Base-by-base conservation (phyloP, 208 protist species). In the Herpetomonas tarakana region DNA sequence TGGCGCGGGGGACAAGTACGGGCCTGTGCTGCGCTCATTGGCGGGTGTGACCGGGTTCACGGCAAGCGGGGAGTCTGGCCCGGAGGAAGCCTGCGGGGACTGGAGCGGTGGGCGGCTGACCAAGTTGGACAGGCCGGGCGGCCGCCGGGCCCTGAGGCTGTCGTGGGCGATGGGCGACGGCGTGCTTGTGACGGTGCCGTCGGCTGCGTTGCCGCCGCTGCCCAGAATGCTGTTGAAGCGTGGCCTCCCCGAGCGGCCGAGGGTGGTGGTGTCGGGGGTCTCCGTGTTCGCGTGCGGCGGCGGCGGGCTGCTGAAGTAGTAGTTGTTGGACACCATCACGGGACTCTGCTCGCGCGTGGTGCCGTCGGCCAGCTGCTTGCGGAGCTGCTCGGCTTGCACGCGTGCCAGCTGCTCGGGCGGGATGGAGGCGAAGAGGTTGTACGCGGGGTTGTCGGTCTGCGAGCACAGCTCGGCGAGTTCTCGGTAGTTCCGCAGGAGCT, bases 401-500 rank as follows among this genome's bases (percentile, higher is more conserved):
- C 68, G 64, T 16, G 75, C 73, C n/a, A 87, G 63, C 49, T 73
- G 55, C 57, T 82, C 80, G 2, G 72, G 45, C 1, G 70, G 59
- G 52, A 81, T 55, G 49, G 21, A 22, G 35, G 21, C 14, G 26
- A 83, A 81, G 28, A 81, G 61, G 52, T 71, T 71, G 4, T 52
- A 54, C 29, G 53, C 58, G 19, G 80, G 65, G 70, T 74, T 57
- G 18, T 52, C 39, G 2, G 76, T 87, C 60, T 74, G 58, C 45
- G 75, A 39, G 73, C 80, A 87, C 46, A 87, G 56, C 53, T 82
- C 76, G 2, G 76, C 65, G 1, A 88, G 60, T 56, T 81, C 65
- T 18, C 78, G 72, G 65, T 88, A 85, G 69, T 84, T 88, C 30
- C 75, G 76, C 52, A 88, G 64, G n/a, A 88, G 71, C 65, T 88